phyloP scores from a whole-genome alignment of 2,329 filamentous ascomycete genomes.

The Orbilia quercus region DNA sequence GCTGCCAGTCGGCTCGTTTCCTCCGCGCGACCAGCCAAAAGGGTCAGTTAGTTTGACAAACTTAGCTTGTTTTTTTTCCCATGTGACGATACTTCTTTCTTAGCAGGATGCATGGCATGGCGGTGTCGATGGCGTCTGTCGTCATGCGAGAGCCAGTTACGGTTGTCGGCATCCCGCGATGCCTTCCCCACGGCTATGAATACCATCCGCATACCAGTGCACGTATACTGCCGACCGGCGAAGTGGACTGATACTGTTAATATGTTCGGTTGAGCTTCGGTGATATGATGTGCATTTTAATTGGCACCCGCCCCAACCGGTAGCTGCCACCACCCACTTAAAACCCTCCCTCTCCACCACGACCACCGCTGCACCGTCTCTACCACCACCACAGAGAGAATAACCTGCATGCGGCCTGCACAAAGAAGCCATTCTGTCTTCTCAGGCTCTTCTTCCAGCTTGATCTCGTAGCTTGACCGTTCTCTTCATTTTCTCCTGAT shows the following conservation, averaged over 20 bases:
- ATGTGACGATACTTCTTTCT: conserved; percentile 35
- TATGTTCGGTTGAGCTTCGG: conserved; percentile 7
- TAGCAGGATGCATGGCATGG: too few species aligned
- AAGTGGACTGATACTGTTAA: conserved; percentile 2
- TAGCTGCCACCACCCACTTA: conserved; percentile 13
- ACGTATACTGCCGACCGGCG: too few species aligned
- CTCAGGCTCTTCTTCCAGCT: conserved; percentile 37
- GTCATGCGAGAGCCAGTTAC: conserved; percentile 32
- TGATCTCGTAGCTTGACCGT: conserved; percentile 19
- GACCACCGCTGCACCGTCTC: neutral
- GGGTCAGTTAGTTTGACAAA: neutral
- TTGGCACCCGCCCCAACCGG: conserved; percentile 33
- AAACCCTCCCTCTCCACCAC: conserved; percentile 26
- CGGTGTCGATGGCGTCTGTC: conserved; percentile 18
- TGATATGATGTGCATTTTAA: conserved; percentile 29
- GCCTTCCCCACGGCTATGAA: too few species aligned
- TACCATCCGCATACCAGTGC: too few species aligned
- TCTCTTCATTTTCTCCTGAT: neutral
- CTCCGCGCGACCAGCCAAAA: conserved; percentile 2
- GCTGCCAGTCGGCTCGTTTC: conserved; percentile 55
- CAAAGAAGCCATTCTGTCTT: conserved; percentile 26
- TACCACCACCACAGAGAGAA: conserved; percentile 18
- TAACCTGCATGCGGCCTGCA: conserved; percentile 42
- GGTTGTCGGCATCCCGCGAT: neutral
- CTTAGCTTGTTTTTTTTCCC: conserved; percentile 6